Evolutionary conservation across 306 rosid species (phyloP), one percentile per base, ranked within the genome.

Genomic region (Cyclanthera cordifolia): DNA sequence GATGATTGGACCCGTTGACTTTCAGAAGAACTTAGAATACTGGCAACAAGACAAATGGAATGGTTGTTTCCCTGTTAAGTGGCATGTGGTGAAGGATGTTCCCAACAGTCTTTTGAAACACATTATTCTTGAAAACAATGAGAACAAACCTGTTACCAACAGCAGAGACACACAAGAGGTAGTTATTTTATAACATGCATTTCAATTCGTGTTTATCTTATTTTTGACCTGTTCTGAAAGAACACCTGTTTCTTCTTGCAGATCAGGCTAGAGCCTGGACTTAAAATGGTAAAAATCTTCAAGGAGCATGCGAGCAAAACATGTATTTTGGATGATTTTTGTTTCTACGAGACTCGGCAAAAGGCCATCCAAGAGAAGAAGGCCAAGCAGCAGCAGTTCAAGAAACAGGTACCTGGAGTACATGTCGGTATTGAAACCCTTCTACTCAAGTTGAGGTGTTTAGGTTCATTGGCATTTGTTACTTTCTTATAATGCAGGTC

Each of bases 21-120:
- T 93, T 66, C 83, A 90, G 75, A 86, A 82, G 79, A 93, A 81
- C 70, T 57, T 93, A 57, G 99, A 90, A 85, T 93, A 93, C 77
- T 93, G 99, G 99, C 99, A 93, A 55, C 99, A 93, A 72, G 99
- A 93, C 79, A 93, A 90, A 78, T 93, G 99, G 99, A 93, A 87
- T 54, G 99, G 99, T 59, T 93, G 95, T 67, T 93, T 93, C 75
- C 90, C 96, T 70, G 87, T 93, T 1, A 93, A 86, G 84, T 93
- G 99, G 99, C 96, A 88, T 74, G 65, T 93, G 41, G 95, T 93
- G 49, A 93, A 90, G 81, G 99, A 93, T 71, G 90, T 93, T 43
- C 99, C 99, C 6, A 93, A 93, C 87, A 90, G 90, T 79, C 79
- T 86, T 80, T 69, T 93, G 76, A 90, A 94, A 87, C 96, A 90